Evolutionary conservation across 441 rosid genomes (phyloP).

Genomic region (Monsonia emarginata): DNA sequence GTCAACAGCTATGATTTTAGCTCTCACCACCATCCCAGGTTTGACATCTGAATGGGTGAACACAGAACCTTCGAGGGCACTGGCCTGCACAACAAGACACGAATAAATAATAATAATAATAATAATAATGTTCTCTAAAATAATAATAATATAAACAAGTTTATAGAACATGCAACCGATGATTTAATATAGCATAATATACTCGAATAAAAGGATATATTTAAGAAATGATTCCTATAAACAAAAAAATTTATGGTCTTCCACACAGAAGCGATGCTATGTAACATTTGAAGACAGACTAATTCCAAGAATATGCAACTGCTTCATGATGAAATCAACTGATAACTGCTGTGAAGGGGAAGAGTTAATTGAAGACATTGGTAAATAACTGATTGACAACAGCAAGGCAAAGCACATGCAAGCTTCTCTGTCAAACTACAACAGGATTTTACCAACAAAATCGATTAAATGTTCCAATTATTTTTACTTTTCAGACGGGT

Average conservation of each 20-base stretch:
- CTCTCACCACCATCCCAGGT: conserved; percentile 92
- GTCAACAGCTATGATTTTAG: conserved; percentile 65
- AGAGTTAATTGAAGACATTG: neutral
- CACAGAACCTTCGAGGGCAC: conserved; percentile 85
- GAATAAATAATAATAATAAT: no score
- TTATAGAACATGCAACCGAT: neutral
- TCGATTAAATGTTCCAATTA: no score
- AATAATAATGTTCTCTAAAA: no score
- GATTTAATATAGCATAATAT: neutral
- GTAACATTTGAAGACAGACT: neutral
- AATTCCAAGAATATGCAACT: neutral
- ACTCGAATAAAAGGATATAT: neutral
- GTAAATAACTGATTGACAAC: neutral
- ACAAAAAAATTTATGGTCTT: no score
- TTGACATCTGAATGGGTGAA: conserved; percentile 91
- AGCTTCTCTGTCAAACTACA: neutral
- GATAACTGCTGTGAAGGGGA: neutral
- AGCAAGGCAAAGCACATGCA: neutral
- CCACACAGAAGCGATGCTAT: neutral
- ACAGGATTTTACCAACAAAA: no score
- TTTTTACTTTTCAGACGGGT: neutral
- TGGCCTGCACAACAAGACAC: conserved; percentile 48
- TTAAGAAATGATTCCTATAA: no score
- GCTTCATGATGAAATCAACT: no score
- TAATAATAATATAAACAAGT: neutral